Evolutionary conservation across 2,329 filamentous ascomycete species (phyloP).

Genomic region (Colletotrichum tanaceti): DNA sequence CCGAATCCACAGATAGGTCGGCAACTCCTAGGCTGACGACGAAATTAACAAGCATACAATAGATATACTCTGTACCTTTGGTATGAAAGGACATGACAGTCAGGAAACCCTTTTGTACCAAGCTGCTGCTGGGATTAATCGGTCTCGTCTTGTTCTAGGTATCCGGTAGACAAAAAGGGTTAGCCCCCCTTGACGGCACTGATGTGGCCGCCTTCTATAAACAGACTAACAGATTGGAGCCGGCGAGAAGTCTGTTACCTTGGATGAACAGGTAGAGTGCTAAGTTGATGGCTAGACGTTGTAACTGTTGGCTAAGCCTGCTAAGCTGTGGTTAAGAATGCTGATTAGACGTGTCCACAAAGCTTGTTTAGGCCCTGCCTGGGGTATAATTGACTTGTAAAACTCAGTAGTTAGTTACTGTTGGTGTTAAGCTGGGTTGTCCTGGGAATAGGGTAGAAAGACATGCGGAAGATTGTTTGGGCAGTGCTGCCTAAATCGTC

Average conservation of each 20-base stretch:
- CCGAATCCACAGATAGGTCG: slow-evolving; percentile 25
- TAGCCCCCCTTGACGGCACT: slow-evolving; percentile 8
- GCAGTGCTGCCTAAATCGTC: not conserved
- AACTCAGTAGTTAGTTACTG: too few species aligned
- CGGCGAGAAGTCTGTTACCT: not conserved
- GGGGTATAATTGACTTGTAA: slow-evolving; percentile 1
- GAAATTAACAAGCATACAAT: not conserved
- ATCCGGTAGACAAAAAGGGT: slow-evolving; percentile 31
- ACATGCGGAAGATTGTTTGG: slow-evolving; percentile 11
- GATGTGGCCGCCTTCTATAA: not conserved
- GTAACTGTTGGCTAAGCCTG: slow-evolving; percentile 10
- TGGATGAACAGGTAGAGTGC: slow-evolving; percentile 3
- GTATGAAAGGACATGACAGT: slow-evolving; percentile 18
- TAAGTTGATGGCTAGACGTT: slow-evolving; percentile 12
- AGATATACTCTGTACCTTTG: too few species aligned
- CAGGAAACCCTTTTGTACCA: slow-evolving; percentile 7
- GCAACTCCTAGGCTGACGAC: slow-evolving; percentile 9
- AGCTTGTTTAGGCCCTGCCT: slow-evolving; percentile 21
- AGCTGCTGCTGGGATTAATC: not conserved
- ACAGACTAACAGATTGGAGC: too few species aligned
- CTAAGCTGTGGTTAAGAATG: slow-evolving; percentile 6
- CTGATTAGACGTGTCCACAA: slow-evolving; percentile 7
- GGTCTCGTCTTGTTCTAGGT: slow-evolving; percentile 1
- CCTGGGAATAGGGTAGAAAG: not conserved
- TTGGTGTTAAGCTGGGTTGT: slow-evolving; percentile 14